Evolutionary conservation across 495 filamentous ascomycete genomes (phyloP), one percentile per base, ranked within the genome.

Genomic region (Bombardia bombarda): DNA sequence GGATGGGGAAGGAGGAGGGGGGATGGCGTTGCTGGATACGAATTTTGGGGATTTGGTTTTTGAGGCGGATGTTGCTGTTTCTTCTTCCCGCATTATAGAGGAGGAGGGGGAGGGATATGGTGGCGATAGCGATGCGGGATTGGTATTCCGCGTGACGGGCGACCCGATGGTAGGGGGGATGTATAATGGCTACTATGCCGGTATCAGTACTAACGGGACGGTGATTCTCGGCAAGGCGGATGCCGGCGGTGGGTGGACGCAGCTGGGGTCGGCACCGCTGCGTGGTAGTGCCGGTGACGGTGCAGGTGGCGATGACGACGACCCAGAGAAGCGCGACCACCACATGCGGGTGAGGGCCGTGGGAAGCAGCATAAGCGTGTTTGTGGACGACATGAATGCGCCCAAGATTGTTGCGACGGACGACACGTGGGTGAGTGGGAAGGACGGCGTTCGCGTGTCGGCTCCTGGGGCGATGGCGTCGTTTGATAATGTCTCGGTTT

Each of bases 1-100:
- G n/a, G n/a, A n/a, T n/a, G n/a, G n/a, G n/a, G n/a, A n/a, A n/a
- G n/a, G n/a, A n/a, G n/a, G n/a, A 2, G 50, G 37, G 12, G 51
- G 47, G 14, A 42, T 26, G 12, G 58, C 60, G 1, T n/a, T 59
- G 32, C 52, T 63, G 4, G 58, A 63, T 34, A 61, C 56, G 16
- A 56, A 63, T 32, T 63, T 61, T 22, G 28, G 42, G 2, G 49
- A 58, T 9, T 40, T 61, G 3, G 42, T 50, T 13, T 60, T 50
- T 12, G 52, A 59, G 3, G 60, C 56, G 1, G 52, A 49, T 5
- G 21, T 61, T 8, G 16, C 43, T 3, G 5, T 61, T 12, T 17
- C 23, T 5, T n/a, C 6, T 34, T 46, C 10, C 13, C 32, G 7
- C 9, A 4, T 14, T 18, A 4, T 18, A 36, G 38, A 3, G n/a